Conservation (phyloP, 306 rosid genomes). For the Inga oerstediana region DNA sequence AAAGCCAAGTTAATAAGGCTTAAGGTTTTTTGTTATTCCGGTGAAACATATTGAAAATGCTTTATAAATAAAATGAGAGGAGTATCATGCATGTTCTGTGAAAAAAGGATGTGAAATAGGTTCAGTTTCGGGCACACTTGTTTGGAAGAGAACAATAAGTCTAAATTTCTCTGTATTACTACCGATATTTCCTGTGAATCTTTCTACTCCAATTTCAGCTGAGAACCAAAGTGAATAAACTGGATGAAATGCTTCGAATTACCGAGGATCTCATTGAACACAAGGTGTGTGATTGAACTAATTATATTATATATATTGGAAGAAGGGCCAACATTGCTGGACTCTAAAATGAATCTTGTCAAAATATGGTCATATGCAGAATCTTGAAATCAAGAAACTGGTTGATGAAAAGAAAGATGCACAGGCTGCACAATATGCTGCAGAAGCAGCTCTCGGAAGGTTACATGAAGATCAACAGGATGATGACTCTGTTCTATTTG, state of each 20-base stretch:
- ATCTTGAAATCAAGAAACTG: slow-evolving; percentile 77
- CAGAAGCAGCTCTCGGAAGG: slow-evolving; percentile 87
- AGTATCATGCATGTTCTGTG: no score
- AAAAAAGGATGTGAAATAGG: background rate
- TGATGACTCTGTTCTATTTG: slow-evolving; percentile 69
- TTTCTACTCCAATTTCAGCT: slow-evolving; percentile 52
- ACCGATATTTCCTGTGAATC: slow-evolving; percentile 8
- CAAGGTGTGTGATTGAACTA: slow-evolving; percentile 54
- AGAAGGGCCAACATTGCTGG: slow-evolving; percentile 1
- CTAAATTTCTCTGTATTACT: background rate
- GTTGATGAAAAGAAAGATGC: slow-evolving; percentile 79
- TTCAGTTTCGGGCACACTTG: background rate
- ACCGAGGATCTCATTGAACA: slow-evolving; percentile 64
- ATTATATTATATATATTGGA: slow-evolving; percentile 9
- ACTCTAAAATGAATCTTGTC: slow-evolving; percentile 11
- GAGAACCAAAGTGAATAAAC: slow-evolving; percentile 51
- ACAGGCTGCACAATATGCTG: slow-evolving; percentile 87
- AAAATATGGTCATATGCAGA: slow-evolving; percentile 55
- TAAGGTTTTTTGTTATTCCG: no score
- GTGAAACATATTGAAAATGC: no score
- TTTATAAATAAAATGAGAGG: no score
- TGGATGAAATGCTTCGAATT: slow-evolving; percentile 56
- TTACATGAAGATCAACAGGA: slow-evolving; percentile 66
- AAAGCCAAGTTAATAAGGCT: no score
- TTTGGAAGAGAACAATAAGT: slow-evolving; percentile 11